Percentiles rank a stretch among this genome's conserved stretches.
Conservation (phyloP, 2,329 filamentous ascomycete species). For the Byssothecium circinans region DNA sequence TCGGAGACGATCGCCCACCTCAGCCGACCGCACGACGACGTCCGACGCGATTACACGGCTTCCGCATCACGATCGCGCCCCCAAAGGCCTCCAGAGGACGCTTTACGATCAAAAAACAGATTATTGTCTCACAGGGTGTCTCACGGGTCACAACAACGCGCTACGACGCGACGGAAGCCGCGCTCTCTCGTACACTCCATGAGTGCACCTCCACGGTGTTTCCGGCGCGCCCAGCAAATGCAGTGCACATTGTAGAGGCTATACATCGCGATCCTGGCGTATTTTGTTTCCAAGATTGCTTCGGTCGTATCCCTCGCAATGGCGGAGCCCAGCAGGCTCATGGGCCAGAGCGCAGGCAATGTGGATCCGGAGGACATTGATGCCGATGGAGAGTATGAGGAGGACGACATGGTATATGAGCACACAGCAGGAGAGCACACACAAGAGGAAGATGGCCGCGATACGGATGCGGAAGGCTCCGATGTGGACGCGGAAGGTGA, state of each 20-base stretch:
- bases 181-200: conserved; percentile 29
- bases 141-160: conserved; percentile 26
- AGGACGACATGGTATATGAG: conserved; percentile 39
- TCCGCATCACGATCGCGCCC: conserved; percentile 15
- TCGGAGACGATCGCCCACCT: conserved; percentile 20
- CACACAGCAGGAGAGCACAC: conserved; percentile 19
- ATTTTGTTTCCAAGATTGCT: conserved; percentile 43
- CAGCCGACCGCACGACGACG: conserved; percentile 26
- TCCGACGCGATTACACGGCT: conserved; percentile 29
- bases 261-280: conserved; percentile 37
- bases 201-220: conserved; percentile 24
- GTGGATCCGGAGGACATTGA: conserved; percentile 40
- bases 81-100: conserved; percentile 1
- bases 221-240: conserved; percentile 26
- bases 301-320: conserved; percentile 46
- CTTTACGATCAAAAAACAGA: conserved; percentile 9
- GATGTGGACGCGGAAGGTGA: conserved; percentile 48
- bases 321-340: conserved; percentile 45
- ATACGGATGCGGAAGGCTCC: conserved; percentile 45
- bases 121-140: conserved; percentile 9
- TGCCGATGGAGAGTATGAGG: conserved; percentile 44
- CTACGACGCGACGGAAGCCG: conserved; percentile 27
- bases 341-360: conserved; percentile 38
- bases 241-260: conserved; percentile 18
- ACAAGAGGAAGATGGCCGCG: conserved; percentile 33